Conservation (phyloP, 1,284 basidiomycete species). For the Ganoderma sp. region DNA sequence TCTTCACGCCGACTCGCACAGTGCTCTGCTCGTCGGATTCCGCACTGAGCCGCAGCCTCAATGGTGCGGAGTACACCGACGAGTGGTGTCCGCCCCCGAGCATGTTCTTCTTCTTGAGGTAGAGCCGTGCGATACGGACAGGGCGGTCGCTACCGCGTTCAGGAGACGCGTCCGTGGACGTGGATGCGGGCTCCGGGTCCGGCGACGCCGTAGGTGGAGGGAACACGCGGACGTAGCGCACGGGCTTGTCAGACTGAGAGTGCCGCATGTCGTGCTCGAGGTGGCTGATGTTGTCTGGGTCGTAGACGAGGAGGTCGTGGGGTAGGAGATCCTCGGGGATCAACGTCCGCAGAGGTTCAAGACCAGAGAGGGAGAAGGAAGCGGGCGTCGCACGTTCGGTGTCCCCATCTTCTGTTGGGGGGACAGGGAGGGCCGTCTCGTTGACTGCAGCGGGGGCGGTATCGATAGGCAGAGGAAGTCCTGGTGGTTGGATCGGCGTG, state of each 20-base stretch:
- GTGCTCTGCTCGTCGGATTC: slow-evolving; percentile 30
- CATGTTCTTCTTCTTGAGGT: slow-evolving; percentile 35
- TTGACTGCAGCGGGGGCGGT: neutral
- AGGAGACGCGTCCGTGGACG: neutral
- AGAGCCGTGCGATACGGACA: slow-evolving; percentile 32
- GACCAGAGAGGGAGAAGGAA: slow-evolving; percentile 16
- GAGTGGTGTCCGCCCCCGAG: slow-evolving; percentile 44
- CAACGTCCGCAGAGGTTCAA: slow-evolving; percentile 37
- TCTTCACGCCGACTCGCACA: slow-evolving; percentile 43
- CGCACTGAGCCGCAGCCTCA: slow-evolving; percentile 39
- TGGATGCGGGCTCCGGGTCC: neutral
- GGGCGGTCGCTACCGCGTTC: neutral
- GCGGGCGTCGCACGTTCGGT: neutral
- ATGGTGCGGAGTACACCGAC: slow-evolving; percentile 38
- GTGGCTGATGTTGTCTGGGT: slow-evolving; percentile 24
- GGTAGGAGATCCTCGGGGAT: slow-evolving; percentile 39
- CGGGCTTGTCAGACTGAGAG: neutral
- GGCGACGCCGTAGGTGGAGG: slow-evolving; percentile 15
- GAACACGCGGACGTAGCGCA: slow-evolving; percentile 33
- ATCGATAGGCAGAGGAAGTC: neutral
- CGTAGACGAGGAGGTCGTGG: slow-evolving; percentile 40
- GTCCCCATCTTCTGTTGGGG: neutral
- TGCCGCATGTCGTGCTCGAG: neutral
- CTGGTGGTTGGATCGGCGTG: slow-evolving; percentile 11
- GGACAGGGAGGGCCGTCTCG: no score